Evolutionary conservation across 1,139 yeast species (phyloP), one percentile per base, ranked within the genome.

Genomic region (Diutina neorugosa): DNA sequence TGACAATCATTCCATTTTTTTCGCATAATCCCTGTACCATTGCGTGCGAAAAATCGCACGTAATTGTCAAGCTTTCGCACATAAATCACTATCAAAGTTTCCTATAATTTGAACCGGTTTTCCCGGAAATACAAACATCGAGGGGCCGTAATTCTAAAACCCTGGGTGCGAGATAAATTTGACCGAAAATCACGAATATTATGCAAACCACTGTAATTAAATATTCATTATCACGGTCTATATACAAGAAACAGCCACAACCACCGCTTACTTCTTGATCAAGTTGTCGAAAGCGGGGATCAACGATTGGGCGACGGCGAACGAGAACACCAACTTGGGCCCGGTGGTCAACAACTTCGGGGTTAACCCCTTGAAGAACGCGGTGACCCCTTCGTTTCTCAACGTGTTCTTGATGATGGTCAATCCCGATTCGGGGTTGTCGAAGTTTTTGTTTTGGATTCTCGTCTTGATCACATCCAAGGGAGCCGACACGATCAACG

Each of bases 321-420:
- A 93, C 25, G 96, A 87, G 71, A 93, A 93, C 53, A 93, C 98
- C 64, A 93, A 81, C 76, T 93, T 93, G 56, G 99, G 99, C 61
- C 98, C 99, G 51, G 98, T 91, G 53, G 98, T 93, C 69, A 93
- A 80, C 65, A 93, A 79, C 71, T 93, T 93, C 56, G 99, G 99
- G 57, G 96, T 86, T 67, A 93, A 81, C 49, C 99, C 98, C 74
- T 93, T 93, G 81, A 93, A 93, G 74, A 93, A 93, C n/a, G 97
- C 80, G 51, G 90, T 63, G 57, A 87, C 55, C 62, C 96, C 96
- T 73, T 93, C 99, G 65, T 86, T 88, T 68, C 82, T 86, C 60
- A 86, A 80, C 86, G 94, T 93, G 70, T 91, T 91, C 73, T 88
- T 89, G 70, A 93, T 80, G 63, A 93, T 94, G 51, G 86, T 87